Conservation (phyloP, 1,139 yeast genomes). For the Diutina sp. region DNA sequence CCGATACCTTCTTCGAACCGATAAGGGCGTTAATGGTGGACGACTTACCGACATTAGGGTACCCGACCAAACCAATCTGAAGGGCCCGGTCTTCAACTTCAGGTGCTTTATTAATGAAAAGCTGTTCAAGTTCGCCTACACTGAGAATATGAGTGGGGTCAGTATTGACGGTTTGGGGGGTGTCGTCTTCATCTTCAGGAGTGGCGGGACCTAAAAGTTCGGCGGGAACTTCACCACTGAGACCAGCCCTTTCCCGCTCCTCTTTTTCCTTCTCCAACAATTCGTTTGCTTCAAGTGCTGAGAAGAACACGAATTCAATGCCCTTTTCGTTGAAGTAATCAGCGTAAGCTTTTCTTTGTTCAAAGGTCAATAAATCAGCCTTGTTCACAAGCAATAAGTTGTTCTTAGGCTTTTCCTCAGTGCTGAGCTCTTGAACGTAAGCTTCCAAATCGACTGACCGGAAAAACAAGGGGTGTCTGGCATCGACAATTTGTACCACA, state of each 20-base stretch:
- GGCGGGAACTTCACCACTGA: slow-evolving; percentile 6
- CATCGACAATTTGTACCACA: slow-evolving; percentile 95
- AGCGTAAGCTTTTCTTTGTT: slow-evolving; percentile 82
- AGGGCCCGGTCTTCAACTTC: slow-evolving; percentile 51
- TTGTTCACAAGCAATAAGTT: slow-evolving; percentile 83
- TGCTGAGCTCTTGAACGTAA: slow-evolving; percentile 62
- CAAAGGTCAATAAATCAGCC: slow-evolving; percentile 72
- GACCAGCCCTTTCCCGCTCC: slow-evolving; percentile 14
- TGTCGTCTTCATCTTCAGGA: slow-evolving; percentile 13
- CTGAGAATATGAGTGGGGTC: slow-evolving; percentile 56
- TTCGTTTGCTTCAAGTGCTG: slow-evolving; percentile 78
- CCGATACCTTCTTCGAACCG: slow-evolving; percentile 94
- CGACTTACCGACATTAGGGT: slow-evolving; percentile 80
- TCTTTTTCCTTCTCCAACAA: slow-evolving; percentile 47
- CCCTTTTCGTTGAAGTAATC: slow-evolving; percentile 53
- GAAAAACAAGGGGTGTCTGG: slow-evolving; percentile 84
- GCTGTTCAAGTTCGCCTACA: slow-evolving; percentile 72
- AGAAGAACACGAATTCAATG: slow-evolving; percentile 85
- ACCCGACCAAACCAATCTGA: slow-evolving; percentile 93
- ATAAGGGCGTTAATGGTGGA: slow-evolving; percentile 92
- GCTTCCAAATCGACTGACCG: slow-evolving; percentile 81
- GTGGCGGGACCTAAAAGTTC: slow-evolving; percentile 6
- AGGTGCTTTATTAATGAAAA: slow-evolving; percentile 77
- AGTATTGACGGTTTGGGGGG: slow-evolving; percentile 9
- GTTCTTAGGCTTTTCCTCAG: slow-evolving; percentile 31